These are phyloP conservation scores for Diaporthe sp. DNA, from an alignment of 2,329 filamentous ascomycete genomes.

Conservation along the genomic window DNA sequence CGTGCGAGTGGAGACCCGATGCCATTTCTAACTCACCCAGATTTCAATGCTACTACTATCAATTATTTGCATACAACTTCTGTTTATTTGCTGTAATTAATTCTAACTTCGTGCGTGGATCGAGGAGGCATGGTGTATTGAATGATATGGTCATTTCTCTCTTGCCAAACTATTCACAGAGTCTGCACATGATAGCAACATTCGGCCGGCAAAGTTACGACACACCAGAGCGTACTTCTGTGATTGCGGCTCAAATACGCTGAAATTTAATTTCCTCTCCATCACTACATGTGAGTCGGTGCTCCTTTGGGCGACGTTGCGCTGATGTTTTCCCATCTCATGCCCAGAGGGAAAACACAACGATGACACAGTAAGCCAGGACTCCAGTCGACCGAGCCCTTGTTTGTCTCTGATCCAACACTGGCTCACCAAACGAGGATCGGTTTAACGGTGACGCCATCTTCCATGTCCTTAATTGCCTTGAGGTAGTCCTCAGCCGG, in stretches of 20 bases:
- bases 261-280: background rate
- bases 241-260: background rate
- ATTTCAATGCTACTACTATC: too few relatives aligned
- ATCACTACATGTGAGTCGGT: background rate
- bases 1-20: background rate
- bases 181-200: background rate
- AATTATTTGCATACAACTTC: too few relatives aligned
- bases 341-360: background rate
- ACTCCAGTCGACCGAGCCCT: background rate
- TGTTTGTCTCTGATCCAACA: background rate
- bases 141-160: too few relatives aligned
- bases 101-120: too few relatives aligned
- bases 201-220: background rate
- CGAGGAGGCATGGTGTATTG: too few relatives aligned
- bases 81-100: too few relatives aligned
- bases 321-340: background rate
- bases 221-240: background rate
- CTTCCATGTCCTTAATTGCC: constrained; percentile 8
- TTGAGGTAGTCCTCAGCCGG: background rate
- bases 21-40: too few relatives aligned
- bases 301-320: background rate
- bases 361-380: too few relatives aligned
- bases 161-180: too few relatives aligned
- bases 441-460: background rate
- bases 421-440: background rate